phyloP scores from a whole-genome alignment of 164 flowering plant species.

The Berberis thunbergii region DNA sequence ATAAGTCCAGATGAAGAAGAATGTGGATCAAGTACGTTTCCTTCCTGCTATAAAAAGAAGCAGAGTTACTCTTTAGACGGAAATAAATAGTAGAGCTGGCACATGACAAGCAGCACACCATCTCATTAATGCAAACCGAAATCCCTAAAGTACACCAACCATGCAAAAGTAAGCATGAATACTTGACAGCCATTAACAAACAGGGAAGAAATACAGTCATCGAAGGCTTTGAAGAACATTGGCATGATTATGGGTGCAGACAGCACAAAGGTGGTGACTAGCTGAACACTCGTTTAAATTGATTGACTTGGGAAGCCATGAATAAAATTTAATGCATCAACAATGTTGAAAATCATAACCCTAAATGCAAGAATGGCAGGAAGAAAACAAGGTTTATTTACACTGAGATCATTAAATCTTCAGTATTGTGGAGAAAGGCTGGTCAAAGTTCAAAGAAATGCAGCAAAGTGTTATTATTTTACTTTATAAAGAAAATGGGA shows the following conservation, averaged over 20 bases:
- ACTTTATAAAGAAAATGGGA: neutral
- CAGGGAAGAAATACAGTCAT: no score
- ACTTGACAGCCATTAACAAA: no score
- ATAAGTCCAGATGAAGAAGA: slow-evolving; percentile 71
- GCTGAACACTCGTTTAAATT: neutral
- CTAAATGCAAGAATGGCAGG: neutral
- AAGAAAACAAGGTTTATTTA: neutral
- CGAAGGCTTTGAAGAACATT: neutral
- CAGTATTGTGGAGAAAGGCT: no score
- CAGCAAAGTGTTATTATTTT: neutral
- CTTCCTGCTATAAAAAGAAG: slow-evolving; percentile 36
- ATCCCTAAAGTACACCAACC: neutral
- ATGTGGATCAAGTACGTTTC: slow-evolving; percentile 21
- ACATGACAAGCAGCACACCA: no score
- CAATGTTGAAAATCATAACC: neutral
- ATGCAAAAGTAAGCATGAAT: no score
- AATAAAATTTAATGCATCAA: neutral
- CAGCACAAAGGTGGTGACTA: neutral
- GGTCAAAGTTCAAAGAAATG: neutral
- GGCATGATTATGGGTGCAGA: neutral
- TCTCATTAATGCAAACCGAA: neutral
- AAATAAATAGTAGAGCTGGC: no score
- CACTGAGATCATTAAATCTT: neutral
- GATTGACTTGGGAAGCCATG: neutral
- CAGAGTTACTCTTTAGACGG: no score